Conservation (phyloP, 2,329 filamentous ascomycete genomes). For the Penicillium sp. region DNA sequence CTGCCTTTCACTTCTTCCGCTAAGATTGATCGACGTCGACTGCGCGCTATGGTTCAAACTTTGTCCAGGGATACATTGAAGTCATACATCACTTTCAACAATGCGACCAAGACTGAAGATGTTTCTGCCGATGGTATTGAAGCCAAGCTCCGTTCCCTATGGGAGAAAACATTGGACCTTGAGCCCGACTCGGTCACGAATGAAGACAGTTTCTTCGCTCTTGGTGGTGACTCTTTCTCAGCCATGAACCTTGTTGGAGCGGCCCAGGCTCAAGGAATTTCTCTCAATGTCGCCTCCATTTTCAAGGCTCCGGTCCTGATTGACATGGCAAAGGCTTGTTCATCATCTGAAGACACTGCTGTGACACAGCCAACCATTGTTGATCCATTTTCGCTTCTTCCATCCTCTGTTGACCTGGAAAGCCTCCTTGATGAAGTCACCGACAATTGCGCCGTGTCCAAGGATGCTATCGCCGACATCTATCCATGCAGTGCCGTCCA, state of each 20-base stretch:
- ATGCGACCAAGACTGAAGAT: constrained; percentile 11
- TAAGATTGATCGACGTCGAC: constrained; percentile 39
- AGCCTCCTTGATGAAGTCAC: constrained; percentile 26
- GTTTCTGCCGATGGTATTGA: constrained; percentile 28
- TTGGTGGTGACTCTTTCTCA: constrained; percentile 45
- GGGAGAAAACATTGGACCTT: constrained; percentile 38
- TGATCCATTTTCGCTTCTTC: constrained; percentile 29
- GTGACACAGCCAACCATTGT: constrained; percentile 3
- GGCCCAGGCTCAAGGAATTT: constrained; percentile 36
- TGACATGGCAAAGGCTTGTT: constrained; percentile 39
- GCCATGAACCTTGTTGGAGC: constrained; percentile 45
- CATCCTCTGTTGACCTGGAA: constrained; percentile 16
- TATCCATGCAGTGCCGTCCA: constrained; percentile 44
- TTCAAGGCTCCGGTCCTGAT: constrained; percentile 41
- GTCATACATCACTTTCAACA: constrained; percentile 26
- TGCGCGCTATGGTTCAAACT: constrained; percentile 35
- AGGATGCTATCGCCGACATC: constrained; percentile 32
- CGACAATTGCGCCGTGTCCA: constrained; percentile 28
- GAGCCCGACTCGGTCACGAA: constrained; percentile 36
- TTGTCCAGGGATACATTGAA: constrained; percentile 32
- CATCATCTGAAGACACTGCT: constrained; percentile 1
- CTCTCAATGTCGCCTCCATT: constrained; percentile 41
- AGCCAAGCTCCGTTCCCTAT: constrained; percentile 31
- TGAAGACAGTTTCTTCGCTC: constrained; percentile 44
- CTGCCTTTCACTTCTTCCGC: constrained; percentile 42